Evolutionary conservation across 2,329 filamentous ascomycete species (phyloP), one percentile per base, ranked within the genome.

Genomic region (Paraconiothyrium brasiliense): DNA sequence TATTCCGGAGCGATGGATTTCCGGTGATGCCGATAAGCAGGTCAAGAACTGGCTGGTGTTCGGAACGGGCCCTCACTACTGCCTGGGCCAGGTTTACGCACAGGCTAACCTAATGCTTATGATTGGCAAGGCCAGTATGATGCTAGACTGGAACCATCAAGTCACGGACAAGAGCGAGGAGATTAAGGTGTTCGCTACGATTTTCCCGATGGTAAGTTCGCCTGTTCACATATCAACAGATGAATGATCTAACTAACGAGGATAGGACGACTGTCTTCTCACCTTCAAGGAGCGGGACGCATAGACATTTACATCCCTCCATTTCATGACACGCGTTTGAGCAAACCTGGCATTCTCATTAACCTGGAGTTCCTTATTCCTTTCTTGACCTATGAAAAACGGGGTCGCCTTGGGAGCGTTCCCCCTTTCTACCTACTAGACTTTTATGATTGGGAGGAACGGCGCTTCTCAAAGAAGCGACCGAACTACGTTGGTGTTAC

Each of bases 31-130:
- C 13, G 94, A 97, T 80, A 88, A 91, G 79, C 91, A 94, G 69
- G 91, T 90, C 76, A 98, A 97, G 90, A 99, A 98, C 84, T 98
- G 90, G 85, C 86, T 99, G 55, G 94, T 98, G 20, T 98, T 99
- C 72, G 95, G 95, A 73, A 94, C 92, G 20, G 95, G 95, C 8
- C 92, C 95, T 71, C 95, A 98, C 82, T 97, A 98, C 84, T 99
- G 95, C 79, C 85, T 98, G 39, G 95, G 94, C 56, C 94, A 98
- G 83, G 90, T 90, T 48, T 99, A 97, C 75, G 95, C 93, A 9
- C 90, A 92, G 78, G 84, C 93, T 63, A 97, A 97, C 80, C 83
- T 99, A 71, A 94, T 92, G 75, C 87, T 92, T 50, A 91, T 97
- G 86, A 86, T 97, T 73, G 94, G 93, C 76, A 97, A 95, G 86